Evolutionary conservation across 2,329 filamentous ascomycete genomes (phyloP).

Genomic region (Dothistroma pini): DNA sequence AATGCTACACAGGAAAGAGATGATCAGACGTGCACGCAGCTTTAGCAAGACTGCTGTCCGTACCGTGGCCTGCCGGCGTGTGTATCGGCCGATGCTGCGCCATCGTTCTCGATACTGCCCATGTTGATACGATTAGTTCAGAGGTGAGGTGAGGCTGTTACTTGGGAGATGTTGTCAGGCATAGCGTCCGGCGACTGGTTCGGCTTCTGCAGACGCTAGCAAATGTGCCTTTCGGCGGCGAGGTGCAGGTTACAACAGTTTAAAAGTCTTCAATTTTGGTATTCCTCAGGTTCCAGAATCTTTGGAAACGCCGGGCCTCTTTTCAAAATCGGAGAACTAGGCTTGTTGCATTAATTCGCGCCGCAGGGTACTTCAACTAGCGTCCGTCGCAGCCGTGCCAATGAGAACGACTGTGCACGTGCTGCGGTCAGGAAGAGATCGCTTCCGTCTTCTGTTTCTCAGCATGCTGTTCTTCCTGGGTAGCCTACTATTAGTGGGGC

Average conservation of each 20-base stretch:
- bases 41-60: background rate
- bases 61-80: conserved; percentile 5
- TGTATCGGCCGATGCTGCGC: background rate
- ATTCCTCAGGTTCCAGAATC: background rate
- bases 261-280: background rate
- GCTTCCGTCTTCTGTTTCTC: background rate
- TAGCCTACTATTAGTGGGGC: too few relatives aligned
- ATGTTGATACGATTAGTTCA: background rate
- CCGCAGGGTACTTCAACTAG: background rate
- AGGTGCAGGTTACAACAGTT: background rate
- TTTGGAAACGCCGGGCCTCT: background rate
- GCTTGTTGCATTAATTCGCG: background rate
- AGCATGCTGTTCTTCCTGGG: background rate
- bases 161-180: background rate
- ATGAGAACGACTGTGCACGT: background rate
- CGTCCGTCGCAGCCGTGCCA: background rate
- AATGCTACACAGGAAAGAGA: conserved; percentile 10
- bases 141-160: background rate
- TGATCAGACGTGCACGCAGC: background rate
- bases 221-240: background rate
- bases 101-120: conserved; percentile 2
- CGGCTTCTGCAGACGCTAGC: background rate
- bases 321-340: background rate
- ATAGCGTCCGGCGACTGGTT: background rate
- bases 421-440: background rate